A percentile compares a stretch with the other conserved stretches of the same genome.
phyloP scores from a whole-genome alignment of 2,329 filamentous ascomycete species.

The Thermomyces lanuginosus region DNA sequence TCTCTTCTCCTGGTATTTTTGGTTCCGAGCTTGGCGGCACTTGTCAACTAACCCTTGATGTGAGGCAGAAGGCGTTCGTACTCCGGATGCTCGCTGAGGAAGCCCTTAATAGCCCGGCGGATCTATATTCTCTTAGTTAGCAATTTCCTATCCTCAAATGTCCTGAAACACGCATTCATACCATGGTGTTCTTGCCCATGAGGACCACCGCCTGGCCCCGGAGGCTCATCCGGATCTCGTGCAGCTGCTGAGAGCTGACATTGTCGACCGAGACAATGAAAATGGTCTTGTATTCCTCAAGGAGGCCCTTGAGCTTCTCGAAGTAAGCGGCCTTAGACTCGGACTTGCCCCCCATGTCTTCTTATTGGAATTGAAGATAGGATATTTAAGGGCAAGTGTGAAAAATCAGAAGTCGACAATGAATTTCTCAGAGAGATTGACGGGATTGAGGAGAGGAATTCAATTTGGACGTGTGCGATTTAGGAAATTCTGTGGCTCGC shows the following conservation, averaged over 20 bases:
- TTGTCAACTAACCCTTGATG: constrained; percentile 54
- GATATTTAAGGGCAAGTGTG: constrained; percentile 92
- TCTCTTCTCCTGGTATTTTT: no score
- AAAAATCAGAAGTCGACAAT: constrained; percentile 10
- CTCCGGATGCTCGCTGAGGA: constrained; percentile 78
- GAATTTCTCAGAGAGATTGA: constrained; percentile 13
- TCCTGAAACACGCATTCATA: constrained; percentile 23
- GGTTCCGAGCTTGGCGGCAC: no score
- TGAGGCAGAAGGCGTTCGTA: constrained; percentile 94
- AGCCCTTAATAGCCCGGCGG: constrained; percentile 92
- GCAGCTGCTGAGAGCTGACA: constrained; percentile 99
- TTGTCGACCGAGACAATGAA: constrained; percentile 98
- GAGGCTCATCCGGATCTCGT: constrained; percentile 92
- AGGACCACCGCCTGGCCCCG: constrained; percentile 85
- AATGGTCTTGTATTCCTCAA: constrained; percentile 92
- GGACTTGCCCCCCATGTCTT: constrained; percentile 98
- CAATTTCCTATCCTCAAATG: constrained; percentile 4
- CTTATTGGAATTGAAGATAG: constrained; percentile 83
- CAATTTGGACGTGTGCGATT: constrained; percentile 8
- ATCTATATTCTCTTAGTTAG: constrained; percentile 40
- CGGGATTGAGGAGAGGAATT: constrained; percentile 11
- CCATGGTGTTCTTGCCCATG: constrained; percentile 99
- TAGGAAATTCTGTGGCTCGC: constrained; percentile 20
- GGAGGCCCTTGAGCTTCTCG: constrained; percentile 95
- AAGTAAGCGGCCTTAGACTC: constrained; percentile 94